Conservation (phyloP, 176 grass and related monocot genomes). For the Elaeis guineensis region DNA sequence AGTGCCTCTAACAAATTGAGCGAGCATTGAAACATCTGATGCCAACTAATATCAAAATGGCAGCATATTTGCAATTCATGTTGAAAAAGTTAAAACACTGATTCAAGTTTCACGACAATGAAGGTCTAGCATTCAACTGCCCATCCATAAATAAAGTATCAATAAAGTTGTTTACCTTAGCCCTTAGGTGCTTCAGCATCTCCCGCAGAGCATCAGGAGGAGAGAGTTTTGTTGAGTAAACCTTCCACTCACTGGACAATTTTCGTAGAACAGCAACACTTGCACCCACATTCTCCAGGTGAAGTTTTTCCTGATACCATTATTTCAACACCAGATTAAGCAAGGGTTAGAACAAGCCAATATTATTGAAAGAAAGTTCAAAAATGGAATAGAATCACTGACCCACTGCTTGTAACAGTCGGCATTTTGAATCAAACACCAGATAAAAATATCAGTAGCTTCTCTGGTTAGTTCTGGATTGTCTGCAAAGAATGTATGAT, state of each 20-base stretch:
- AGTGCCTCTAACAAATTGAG: background rate
- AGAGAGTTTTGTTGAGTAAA: slow-evolving; percentile 53
- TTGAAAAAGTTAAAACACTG: slow-evolving; percentile 1
- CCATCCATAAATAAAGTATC: background rate
- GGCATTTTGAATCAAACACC: slow-evolving; percentile 75
- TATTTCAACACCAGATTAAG: background rate
- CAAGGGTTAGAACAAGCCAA: background rate
- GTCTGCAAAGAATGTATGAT: slow-evolving; percentile 32
- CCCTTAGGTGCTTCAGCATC: slow-evolving; percentile 62
- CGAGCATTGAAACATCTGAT: too few species aligned
- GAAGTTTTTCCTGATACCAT: slow-evolving; percentile 8
- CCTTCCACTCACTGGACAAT: slow-evolving; percentile 56
- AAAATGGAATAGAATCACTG: slow-evolving; percentile 7
- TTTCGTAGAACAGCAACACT: slow-evolving; percentile 64
- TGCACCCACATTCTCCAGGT: slow-evolving; percentile 52
- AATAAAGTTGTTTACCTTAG: slow-evolving; percentile 39
- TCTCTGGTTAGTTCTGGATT: slow-evolving; percentile 68
- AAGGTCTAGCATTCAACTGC: background rate
- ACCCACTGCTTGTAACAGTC: slow-evolving; percentile 94
- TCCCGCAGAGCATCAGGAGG: slow-evolving; percentile 51
- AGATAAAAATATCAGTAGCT: slow-evolving; percentile 62
- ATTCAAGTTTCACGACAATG: background rate
- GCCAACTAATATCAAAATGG: too few species aligned
- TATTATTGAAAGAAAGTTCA: background rate
- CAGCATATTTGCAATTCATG: background rate